Conservation (phyloP, 2,329 filamentous ascomycete genomes). For the Pochonia chlamydosporia region DNA sequence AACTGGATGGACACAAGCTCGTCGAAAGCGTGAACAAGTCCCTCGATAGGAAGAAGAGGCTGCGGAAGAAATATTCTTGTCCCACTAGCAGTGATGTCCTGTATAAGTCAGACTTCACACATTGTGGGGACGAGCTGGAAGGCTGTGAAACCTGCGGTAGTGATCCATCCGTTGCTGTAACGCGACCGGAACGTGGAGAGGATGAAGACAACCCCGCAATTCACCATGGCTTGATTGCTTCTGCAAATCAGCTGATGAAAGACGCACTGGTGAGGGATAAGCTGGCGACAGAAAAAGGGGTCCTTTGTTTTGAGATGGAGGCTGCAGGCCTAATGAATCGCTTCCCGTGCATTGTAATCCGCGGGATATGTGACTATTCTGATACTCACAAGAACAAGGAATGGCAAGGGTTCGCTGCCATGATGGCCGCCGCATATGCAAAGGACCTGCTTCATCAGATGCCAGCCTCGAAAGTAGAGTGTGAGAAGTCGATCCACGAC, state of each 20-base stretch:
- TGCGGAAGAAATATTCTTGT: slow-evolving; percentile 9
- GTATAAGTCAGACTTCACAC: slow-evolving; percentile 5
- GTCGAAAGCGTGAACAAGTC: neutral
- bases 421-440: slow-evolving; percentile 22
- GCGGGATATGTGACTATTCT: slow-evolving; percentile 30
- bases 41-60: slow-evolving; percentile 6
- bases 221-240: slow-evolving; percentile 11
- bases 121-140: slow-evolving; percentile 11
- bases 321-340: slow-evolving; percentile 19
- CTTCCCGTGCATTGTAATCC: slow-evolving; percentile 17
- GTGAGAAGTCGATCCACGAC: no score
- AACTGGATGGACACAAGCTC: neutral
- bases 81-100: slow-evolving; percentile 10
- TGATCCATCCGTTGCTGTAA: neutral
- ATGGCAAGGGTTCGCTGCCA: slow-evolving; percentile 24
- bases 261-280: slow-evolving; percentile 17
- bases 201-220: slow-evolving; percentile 9
- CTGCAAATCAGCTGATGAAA: slow-evolving; percentile 15
- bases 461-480: neutral
- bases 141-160: slow-evolving; percentile 2
- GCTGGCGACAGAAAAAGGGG: slow-evolving; percentile 11
- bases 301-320: slow-evolving; percentile 21
- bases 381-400: slow-evolving; percentile 25
- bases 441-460: slow-evolving; percentile 15
- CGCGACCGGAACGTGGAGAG: slow-evolving; percentile 1